Evolutionary conservation across 805 yeast genomes (phyloP), one percentile per base, ranked within the genome.

Genomic region (Yarrowia sp.): DNA sequence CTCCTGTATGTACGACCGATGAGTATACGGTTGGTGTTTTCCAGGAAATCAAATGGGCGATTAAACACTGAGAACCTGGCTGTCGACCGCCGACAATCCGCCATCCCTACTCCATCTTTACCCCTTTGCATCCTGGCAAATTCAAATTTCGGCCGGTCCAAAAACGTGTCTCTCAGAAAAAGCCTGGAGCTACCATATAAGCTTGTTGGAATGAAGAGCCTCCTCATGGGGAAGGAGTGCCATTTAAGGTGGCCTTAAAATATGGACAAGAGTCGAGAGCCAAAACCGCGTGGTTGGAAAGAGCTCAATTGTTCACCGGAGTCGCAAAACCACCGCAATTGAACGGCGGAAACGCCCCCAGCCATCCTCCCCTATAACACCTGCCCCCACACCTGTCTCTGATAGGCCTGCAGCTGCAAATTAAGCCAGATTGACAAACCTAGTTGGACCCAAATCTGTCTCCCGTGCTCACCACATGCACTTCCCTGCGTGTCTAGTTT

Each of bases 391-490:
- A 58, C 17, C 1, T 8, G 20, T 33, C 40, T 33, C 50, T 58
- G 64, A 58, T 58, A 58, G 64, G 64, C 50, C 43, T 39, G 50
- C 50, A 58, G 39, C 33, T 34, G 33, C 43, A 52, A 38, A 19
- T 52, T 36, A 52, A 19, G 12, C 4, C 14, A 14, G 39, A n/a
- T 30, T n/a, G 49, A n/a, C 39, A 56, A 56, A 56, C 64, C 17
- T 30, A 56, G 30, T 17, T 36, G 8, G 2, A n/a, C 19, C 43
- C 15, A 55, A 39, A 55, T 39, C 46, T 55, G 34, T 24, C 61
- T 55, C 61, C 61, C 61, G 50, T 42, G 50, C 64, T 42, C 50
- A 33, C 50, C 39, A 58, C 64, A 58, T 58, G 64, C 64, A 58
- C 39, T 13, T 42, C 64, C 50, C 64, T 58, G 64, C 64, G 64